Percentiles rank a stretch among this genome's conserved stretches.
Conservation (phyloP, 495 filamentous ascomycete genomes). For the Oleoguttula mirabilis region DNA sequence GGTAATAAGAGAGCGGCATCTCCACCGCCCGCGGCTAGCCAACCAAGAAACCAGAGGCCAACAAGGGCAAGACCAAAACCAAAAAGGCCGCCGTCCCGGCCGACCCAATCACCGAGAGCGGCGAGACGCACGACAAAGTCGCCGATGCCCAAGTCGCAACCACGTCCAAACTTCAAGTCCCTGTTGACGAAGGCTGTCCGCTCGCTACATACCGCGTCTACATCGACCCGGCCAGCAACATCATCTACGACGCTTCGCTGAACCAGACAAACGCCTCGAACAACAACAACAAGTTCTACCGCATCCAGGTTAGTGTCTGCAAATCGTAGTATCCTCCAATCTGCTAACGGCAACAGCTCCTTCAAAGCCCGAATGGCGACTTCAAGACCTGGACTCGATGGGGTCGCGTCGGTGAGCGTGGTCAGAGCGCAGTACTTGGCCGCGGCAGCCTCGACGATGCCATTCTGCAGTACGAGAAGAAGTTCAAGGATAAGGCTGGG, state of each 20-base stretch:
- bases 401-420: conserved; percentile 32
- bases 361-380: conserved; percentile 4
- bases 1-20: too few relatives aligned
- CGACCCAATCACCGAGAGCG: too few relatives aligned
- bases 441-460: conserved; percentile 33
- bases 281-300: conserved; percentile 47
- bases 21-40: too few relatives aligned
- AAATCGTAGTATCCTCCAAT: too few relatives aligned
- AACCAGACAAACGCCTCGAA: conserved; percentile 43
- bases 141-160: conserved; percentile 35
- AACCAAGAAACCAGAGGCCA: too few relatives aligned
- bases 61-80: too few relatives aligned
- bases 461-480: conserved; percentile 47
- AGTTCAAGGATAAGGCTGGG: conserved; percentile 58
- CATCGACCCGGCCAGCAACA: conserved; percentile 1
- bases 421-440: conserved; percentile 41
- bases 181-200: conserved; percentile 41
- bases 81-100: too few relatives aligned
- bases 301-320: conserved; percentile 41
- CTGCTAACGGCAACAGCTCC: too few relatives aligned
- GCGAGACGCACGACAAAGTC: too few relatives aligned
- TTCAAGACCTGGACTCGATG: conserved; percentile 20
- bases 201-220: not conserved
- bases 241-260: conserved; percentile 55
- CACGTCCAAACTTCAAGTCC: conserved; percentile 32